Evolutionary conservation across 1,284 basidiomycete species (phyloP).

Genomic region (Sanghuangporus weigelae): DNA sequence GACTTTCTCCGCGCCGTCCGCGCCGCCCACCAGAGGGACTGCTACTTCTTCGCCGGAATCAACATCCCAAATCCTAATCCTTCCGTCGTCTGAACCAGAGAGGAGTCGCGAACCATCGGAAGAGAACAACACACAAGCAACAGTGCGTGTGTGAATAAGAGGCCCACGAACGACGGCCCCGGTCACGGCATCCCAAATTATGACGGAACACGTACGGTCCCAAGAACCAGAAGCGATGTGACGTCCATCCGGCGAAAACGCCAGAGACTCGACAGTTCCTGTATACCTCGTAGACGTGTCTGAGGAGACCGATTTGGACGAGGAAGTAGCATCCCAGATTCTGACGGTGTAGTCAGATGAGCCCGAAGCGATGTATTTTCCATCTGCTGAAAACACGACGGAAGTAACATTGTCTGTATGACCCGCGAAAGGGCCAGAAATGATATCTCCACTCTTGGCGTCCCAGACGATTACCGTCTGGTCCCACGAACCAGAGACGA

Average conservation of each 20-base stretch:
- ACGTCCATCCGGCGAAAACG: neutral
- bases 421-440: neutral
- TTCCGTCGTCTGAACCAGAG: neutral
- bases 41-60: neutral
- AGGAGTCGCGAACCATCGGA: neutral
- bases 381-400: neutral
- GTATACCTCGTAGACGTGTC: neutral
- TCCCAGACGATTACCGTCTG: neutral
- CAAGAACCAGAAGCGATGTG: neutral
- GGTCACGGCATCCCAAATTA: slow-evolving; percentile 4
- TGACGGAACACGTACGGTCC: slow-evolving; percentile 10
- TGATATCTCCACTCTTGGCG: neutral
- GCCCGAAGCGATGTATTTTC: neutral
- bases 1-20: neutral
- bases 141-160: neutral
- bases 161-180: neutral
- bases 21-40: neutral
- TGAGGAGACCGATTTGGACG: no score
- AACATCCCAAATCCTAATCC: neutral
- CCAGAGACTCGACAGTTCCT: neutral
- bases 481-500: neutral
- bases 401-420: neutral
- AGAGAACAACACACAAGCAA: neutral
- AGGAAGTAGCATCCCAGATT: neutral
- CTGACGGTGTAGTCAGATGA: neutral